Evolutionary conservation across 495 filamentous ascomycete species (phyloP).

Genomic region (Poronia punctata): DNA sequence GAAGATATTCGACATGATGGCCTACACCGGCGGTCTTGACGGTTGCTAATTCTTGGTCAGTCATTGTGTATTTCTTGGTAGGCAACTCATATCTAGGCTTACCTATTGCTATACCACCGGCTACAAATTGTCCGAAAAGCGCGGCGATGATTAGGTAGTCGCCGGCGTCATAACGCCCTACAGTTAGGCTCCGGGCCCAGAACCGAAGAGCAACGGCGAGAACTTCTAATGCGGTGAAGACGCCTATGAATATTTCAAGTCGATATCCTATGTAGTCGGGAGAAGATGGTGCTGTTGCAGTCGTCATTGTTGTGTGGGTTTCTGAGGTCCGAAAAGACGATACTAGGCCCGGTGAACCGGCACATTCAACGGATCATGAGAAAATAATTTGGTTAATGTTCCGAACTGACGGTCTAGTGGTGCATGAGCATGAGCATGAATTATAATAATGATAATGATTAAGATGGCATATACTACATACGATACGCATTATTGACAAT

Average conservation of each 20-base stretch:
- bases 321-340: no score
- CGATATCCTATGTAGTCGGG: not conserved
- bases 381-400: no score
- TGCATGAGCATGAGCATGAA: no score
- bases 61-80: not conserved
- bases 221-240: not conserved
- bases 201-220: not conserved
- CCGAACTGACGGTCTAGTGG: no score
- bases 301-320: no score
- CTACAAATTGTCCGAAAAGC: not conserved
- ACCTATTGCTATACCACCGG: not conserved
- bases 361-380: no score
- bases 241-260: not conserved
- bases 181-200: not conserved
- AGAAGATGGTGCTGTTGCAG: no score
- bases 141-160: not conserved
- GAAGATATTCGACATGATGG: not conserved
- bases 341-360: no score
- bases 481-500: no score
- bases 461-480: no score
- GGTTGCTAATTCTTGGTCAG: not conserved
- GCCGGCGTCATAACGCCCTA: not conserved
- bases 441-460: no score
- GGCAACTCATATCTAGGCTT: not conserved
- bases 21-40: not conserved